Evolutionary conservation across 202 grass and related monocot genomes (phyloP).

Genomic region (Setaria viridis): DNA sequence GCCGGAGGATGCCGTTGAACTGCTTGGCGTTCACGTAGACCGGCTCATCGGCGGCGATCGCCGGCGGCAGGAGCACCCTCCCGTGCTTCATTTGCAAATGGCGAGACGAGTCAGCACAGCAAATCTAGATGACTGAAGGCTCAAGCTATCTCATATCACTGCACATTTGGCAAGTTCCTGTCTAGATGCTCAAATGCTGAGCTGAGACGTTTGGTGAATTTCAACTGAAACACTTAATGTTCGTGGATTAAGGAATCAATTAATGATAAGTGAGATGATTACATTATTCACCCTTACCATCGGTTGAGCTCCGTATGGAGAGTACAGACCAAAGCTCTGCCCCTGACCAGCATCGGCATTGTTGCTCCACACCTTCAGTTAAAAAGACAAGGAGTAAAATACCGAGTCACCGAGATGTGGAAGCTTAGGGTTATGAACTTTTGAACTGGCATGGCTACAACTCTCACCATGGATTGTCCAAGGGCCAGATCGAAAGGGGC

Average conservation of each 20-base stretch:
- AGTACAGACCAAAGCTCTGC: conserved; percentile 45
- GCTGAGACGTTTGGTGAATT: background rate
- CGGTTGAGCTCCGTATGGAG: conserved; percentile 44
- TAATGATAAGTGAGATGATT: background rate
- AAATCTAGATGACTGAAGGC: background rate
- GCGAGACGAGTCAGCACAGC: background rate
- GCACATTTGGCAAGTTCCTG: background rate
- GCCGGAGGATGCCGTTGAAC: conserved; percentile 74
- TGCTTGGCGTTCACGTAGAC: conserved; percentile 78
- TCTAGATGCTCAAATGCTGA: background rate
- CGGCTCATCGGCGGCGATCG: conserved; percentile 43
- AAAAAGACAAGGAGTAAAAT: background rate
- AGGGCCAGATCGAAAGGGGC: conserved; percentile 41
- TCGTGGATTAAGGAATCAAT: background rate
- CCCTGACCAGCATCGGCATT: conserved; percentile 25
- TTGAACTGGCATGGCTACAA: background rate
- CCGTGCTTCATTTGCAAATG: conserved; percentile 28
- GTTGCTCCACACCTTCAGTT: conserved; percentile 45
- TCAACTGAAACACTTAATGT: background rate
- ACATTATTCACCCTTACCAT: conserved; percentile 36
- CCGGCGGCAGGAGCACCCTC: conserved; percentile 58
- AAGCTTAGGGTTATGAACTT: background rate
- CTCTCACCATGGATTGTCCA: conserved; percentile 46
- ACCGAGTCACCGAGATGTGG: background rate
- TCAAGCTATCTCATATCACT: background rate